Evolutionary conservation across 169 alveolate genomes (phyloP).

Genomic region (Amoebophrya sp.): DNA sequence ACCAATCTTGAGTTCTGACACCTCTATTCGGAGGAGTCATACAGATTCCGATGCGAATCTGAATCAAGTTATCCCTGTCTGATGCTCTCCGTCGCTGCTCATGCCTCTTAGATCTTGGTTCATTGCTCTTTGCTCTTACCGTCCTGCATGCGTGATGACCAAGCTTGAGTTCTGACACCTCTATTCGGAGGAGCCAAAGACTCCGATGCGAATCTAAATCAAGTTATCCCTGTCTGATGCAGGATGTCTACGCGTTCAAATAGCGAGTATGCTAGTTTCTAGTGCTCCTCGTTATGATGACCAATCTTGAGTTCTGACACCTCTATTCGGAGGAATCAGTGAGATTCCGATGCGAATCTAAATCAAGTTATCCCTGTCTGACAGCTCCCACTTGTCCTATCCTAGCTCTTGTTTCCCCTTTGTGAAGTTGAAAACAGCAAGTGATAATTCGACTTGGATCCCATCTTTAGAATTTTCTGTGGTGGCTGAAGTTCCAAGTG

Average conservation of each 20-base stretch:
- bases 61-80: not conserved
- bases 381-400: too few relatives aligned
- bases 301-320: not conserved
- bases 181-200: not conserved
- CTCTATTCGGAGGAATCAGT: not conserved
- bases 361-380: not conserved
- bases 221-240: not conserved
- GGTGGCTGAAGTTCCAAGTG: too few relatives aligned
- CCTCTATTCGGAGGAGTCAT: not conserved
- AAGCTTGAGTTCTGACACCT: not conserved
- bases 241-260: too few relatives aligned
- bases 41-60: not conserved
- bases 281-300: not conserved
- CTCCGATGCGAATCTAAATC: not conserved
- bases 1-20: not conserved
- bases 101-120: too few relatives aligned
- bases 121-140: too few relatives aligned
- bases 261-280: too few relatives aligned
- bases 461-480: too few relatives aligned
- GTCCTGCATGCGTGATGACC: not conserved
- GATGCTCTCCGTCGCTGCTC: too few relatives aligned
- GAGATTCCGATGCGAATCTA: not conserved
- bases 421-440: too few relatives aligned
- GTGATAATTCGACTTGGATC: too few relatives aligned
- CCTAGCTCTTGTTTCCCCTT: too few relatives aligned